Evolutionary conservation across 2,329 filamentous ascomycete genomes (phyloP).

Genomic region (Geosmithia putterillii): DNA sequence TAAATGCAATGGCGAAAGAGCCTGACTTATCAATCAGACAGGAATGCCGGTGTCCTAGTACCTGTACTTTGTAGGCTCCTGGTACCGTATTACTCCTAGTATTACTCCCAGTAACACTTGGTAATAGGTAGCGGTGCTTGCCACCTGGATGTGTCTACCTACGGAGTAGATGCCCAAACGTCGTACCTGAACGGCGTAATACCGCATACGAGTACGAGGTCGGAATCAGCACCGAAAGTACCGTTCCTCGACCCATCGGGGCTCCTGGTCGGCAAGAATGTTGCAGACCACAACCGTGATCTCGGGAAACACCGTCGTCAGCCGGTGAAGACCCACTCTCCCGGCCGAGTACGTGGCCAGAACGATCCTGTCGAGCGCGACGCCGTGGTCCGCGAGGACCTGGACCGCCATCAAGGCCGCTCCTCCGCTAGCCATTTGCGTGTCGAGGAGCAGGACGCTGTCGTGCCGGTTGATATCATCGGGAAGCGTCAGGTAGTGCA

Average conservation of each 20-base stretch:
- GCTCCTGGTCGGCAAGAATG: constrained; percentile 69
- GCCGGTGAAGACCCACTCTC: constrained; percentile 66
- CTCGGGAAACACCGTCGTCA: constrained; percentile 80
- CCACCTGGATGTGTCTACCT: too few species aligned
- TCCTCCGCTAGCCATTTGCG: constrained; percentile 89
- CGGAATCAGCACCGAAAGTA: constrained; percentile 68
- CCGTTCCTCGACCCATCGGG: constrained; percentile 78
- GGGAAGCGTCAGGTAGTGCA: constrained; percentile 79
- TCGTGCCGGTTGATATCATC: constrained; percentile 61
- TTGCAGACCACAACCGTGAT: constrained; percentile 79
- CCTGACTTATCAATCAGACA: too few species aligned
- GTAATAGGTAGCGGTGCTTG: too few species aligned
- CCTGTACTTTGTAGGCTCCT: too few species aligned
- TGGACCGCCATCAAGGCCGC: constrained; percentile 85
- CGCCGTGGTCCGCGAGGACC: constrained; percentile 89
- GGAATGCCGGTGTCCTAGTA: too few species aligned
- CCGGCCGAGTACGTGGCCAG: constrained; percentile 90
- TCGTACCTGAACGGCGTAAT: too few species aligned
- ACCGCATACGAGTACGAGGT: too few species aligned
- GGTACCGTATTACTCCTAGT: too few species aligned
- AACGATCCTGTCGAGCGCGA: constrained; percentile 71
- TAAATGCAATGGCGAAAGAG: not conserved
- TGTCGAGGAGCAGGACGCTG: constrained; percentile 76
- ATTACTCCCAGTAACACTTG: too few species aligned
- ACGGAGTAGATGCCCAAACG: too few species aligned